phyloP scores from a whole-genome alignment of 2,329 filamentous ascomycete genomes.

The Cytospora leucostoma region DNA sequence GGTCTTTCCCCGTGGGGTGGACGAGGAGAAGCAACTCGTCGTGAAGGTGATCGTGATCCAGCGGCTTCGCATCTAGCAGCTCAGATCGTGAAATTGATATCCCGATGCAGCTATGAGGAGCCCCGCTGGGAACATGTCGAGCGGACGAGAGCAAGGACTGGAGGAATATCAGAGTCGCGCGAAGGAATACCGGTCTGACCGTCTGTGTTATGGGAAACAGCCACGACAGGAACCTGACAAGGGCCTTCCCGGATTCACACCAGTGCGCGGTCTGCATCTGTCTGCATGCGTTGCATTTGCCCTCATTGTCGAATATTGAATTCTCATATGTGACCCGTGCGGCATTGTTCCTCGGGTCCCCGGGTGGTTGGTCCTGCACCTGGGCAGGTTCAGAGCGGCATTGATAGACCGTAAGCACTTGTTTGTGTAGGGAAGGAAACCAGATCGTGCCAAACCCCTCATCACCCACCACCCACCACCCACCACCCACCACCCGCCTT shows the following conservation, averaged over 20 bases:
- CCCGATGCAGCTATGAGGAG: constrained; percentile 14
- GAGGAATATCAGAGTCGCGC: neutral
- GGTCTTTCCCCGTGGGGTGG: neutral
- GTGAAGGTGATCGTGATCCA: neutral
- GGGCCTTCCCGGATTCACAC: neutral
- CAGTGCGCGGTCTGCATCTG: neutral
- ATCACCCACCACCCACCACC: too few species aligned
- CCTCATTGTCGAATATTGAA: neutral
- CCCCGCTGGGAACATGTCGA: neutral
- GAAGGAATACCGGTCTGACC: constrained; percentile 19
- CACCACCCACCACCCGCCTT: too few species aligned
- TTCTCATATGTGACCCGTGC: too few species aligned
- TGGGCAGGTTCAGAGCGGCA: too few species aligned
- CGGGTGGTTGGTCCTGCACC: too few species aligned
- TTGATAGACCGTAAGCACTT: too few species aligned
- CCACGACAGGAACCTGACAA: neutral
- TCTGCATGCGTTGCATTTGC: neutral
- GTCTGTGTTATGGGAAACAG: constrained; percentile 1
- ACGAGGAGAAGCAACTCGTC: neutral
- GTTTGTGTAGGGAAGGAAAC: too few species aligned
- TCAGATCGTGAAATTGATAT: constrained; percentile 2
- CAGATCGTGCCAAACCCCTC: too few species aligned
- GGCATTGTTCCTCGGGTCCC: too few species aligned
- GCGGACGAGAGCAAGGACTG: constrained; percentile 4
- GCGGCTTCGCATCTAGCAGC: neutral